Conservation (phyloP, 2,329 filamentous ascomycete genomes). For the Beauveria medogensis region DNA sequence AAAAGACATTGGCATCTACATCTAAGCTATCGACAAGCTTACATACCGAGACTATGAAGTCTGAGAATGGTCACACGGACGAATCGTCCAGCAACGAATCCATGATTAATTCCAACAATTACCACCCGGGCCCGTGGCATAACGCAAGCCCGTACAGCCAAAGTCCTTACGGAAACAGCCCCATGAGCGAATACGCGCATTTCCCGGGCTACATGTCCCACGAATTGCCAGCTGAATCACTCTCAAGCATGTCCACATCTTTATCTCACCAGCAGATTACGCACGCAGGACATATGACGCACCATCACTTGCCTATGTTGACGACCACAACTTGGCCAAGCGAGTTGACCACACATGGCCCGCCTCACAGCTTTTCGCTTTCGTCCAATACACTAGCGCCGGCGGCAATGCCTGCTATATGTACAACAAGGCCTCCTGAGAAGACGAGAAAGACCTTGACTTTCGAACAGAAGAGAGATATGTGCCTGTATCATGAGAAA, state of each 20-base stretch:
- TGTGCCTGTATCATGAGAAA: constrained; percentile 91
- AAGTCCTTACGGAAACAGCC: constrained; percentile 39
- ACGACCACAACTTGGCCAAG: constrained; percentile 71
- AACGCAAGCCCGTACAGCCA: constrained; percentile 56
- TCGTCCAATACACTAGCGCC: constrained; percentile 52
- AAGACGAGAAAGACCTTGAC: constrained; percentile 82
- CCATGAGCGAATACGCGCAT: constrained; percentile 59
- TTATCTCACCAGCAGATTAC: constrained; percentile 29
- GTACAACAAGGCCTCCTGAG: constrained; percentile 26
- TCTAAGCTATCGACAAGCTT: background rate
- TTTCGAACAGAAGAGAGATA: constrained; percentile 78
- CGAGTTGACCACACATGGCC: constrained; percentile 64
- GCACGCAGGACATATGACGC: constrained; percentile 32
- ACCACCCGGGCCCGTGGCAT: constrained; percentile 40
- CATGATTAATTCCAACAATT: background rate
- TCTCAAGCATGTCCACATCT: constrained; percentile 49
- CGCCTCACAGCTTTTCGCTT: constrained; percentile 44
- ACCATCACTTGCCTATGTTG: constrained; percentile 56
- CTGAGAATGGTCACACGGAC: constrained; percentile 25
- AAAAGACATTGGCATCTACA: background rate
- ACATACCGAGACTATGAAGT: constrained; percentile 21
- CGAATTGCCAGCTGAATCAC: constrained; percentile 41
- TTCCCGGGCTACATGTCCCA: constrained; percentile 48
- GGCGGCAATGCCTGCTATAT: constrained; percentile 40
- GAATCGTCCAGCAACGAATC: constrained; percentile 24